Base-by-base conservation (phyloP, 768 basidiomycete genomes). In the Suillus subaureus region DNA sequence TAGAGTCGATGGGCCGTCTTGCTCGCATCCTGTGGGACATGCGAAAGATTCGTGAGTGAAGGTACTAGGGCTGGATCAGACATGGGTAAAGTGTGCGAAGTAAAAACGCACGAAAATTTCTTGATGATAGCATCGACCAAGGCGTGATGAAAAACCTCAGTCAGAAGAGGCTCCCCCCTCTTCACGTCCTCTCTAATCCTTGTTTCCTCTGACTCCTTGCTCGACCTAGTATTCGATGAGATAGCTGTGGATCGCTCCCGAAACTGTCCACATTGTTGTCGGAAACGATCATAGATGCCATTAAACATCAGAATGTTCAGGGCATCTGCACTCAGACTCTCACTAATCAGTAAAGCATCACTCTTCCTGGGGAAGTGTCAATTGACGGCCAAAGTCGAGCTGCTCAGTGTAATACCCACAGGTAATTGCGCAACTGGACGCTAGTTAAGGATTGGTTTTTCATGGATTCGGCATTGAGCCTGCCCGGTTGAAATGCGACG, bases 241-340 rank as follows among this genome's bases (percentile, higher is more conserved):
- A 70, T 18, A 2, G 70, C 61, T 0, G 0, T 42, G 2, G 65
- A 61, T 0, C 67, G 63, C 0, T 72, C 63, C 23, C 61, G 66
- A 75, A 78, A 81, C 0, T 66, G 51, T 7, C 37, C 58, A 51
- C 77, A 75, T 6, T 62, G 62, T 2, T 23, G 51, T 2, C 62
- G 70, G 39, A 70, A 80, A 8, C 76, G 74, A 33, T 63, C 70
- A 8, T 62, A 55, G 0, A 82, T 72, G 1, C 79, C 82, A 4
- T 55, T 31, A 13, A 12, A 31, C 26, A 77, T 57, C 11, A 83
- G 67, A 0, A 77, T 71, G 2, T 35, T 64, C 0, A 82, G 6
- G 0, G 70, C 70, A 1, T 73, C 69, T 1, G 74, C 74, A 5
- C 69, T 66, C 13, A 80, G 28, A 7, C 65, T 58, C 26, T 75